A percentile compares a stretch with the other conserved stretches of the same genome.
phyloP scores from a whole-genome alignment of 2,329 filamentous ascomycete species.

The Fusarium sp. region DNA sequence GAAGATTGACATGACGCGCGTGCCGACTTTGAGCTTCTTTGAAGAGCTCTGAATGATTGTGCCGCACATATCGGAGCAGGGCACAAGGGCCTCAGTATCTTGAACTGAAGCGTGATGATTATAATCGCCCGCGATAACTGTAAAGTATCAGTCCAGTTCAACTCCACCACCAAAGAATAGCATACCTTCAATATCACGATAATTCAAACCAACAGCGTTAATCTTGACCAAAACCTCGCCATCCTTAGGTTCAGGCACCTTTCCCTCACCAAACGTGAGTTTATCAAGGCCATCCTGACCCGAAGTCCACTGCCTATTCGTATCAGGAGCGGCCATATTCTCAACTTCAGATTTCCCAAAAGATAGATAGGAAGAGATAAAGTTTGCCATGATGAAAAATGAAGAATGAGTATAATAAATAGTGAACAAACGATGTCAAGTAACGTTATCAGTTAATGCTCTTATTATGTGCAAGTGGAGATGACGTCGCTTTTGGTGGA shows the following conservation, averaged over 20 bases:
- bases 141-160: background rate
- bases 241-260: slow-evolving; percentile 59
- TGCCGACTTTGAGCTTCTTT: slow-evolving; percentile 62
- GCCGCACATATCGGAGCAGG: slow-evolving; percentile 78
- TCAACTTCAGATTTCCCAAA: slow-evolving; percentile 28
- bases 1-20: slow-evolving; percentile 76
- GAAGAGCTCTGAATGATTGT: slow-evolving; percentile 60
- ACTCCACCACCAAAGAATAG: background rate
- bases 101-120: slow-evolving; percentile 69
- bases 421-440: slow-evolving; percentile 7
- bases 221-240: slow-evolving; percentile 65
- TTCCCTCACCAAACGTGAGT: slow-evolving; percentile 56
- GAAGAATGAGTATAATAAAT: background rate
- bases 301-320: slow-evolving; percentile 65
- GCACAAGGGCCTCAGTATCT: slow-evolving; percentile 61
- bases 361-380: slow-evolving; percentile 37
- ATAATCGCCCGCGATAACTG: slow-evolving; percentile 74
- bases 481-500: slow-evolving; percentile 32
- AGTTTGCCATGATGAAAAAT: slow-evolving; percentile 29
- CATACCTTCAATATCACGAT: slow-evolving; percentile 61
- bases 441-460: slow-evolving; percentile 19
- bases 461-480: slow-evolving; percentile 35
- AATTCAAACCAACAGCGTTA: slow-evolving; percentile 60
- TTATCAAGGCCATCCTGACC: slow-evolving; percentile 66
- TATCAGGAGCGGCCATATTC: slow-evolving; percentile 35